Evolutionary conservation across 2,329 filamentous ascomycete species (phyloP).

Genomic region (Ceratocystis ficicola): DNA sequence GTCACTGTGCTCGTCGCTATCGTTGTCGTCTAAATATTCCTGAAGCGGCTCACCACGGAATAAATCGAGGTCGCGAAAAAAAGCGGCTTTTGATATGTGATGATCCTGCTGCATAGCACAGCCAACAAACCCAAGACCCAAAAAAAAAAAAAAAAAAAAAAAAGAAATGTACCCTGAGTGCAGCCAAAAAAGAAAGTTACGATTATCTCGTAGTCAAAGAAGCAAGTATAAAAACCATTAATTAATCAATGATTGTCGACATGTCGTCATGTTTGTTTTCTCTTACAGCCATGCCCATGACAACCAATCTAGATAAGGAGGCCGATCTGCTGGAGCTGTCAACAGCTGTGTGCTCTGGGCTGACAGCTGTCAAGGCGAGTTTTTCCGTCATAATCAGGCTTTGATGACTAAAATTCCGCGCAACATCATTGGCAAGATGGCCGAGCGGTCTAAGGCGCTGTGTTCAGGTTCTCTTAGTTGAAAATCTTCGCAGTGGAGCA

Average conservation of each 20-base stretch:
- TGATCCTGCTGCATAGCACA: neutral
- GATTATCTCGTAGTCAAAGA: neutral
- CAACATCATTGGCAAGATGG: neutral
- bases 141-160: neutral
- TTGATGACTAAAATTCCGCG: neutral
- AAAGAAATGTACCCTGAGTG: neutral
- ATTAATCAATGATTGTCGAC: neutral
- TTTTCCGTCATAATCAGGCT: neutral
- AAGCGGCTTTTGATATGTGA: constrained; percentile 4
- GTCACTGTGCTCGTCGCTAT: constrained; percentile 13
- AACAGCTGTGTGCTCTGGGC: no score
- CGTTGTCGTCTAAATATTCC: neutral
- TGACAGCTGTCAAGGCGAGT: neutral
- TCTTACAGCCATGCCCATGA: neutral
- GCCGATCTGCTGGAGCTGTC: neutral
- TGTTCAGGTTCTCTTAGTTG: no score
- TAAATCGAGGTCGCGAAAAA: constrained; percentile 10
- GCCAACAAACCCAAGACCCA: neutral
- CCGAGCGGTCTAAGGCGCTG: no score
- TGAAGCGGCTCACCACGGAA: neutral
- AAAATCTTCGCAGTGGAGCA: constrained; percentile 21
- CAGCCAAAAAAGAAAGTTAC: neutral
- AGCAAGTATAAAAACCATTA: neutral
- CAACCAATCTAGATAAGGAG: neutral
- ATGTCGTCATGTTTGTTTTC: constrained; percentile 3